Base-by-base conservation (phyloP, 192 early-diverging fungal species). In the Linnemannia exigua region DNA sequence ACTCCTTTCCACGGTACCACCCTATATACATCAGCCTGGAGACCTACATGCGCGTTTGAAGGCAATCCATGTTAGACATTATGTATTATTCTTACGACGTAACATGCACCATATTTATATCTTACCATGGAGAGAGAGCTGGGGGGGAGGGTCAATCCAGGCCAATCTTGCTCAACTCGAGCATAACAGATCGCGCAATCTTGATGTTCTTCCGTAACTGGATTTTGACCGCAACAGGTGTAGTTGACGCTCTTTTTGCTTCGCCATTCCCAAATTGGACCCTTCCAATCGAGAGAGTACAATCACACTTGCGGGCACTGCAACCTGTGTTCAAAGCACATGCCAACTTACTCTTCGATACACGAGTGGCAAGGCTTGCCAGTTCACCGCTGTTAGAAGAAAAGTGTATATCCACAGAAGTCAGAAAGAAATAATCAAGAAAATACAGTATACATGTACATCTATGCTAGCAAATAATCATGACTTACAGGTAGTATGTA, bases 281-380 rank as follows among this genome's bases (percentile, higher is more conserved):
- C 41, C 46, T 50, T 47, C 70, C 70, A 20, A 46, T 37, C 0
- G 70, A 71, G 70, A 71, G 70, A 71, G 46, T 71, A 71, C 70
- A 71, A n/a, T 71, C 70, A 46, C 70, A 50, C 46, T 71, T 71
- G 46, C 70, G 70, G 44, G 70, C 70, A 46, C 70, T 50, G 46
- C 44, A 71, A 25, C 70, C 70, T 71, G 70, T 71, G 70, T 71
- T 71, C 70, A 71, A 71, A 71, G 70, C 70, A 71, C 20, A 71
- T 50, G 70, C 70, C 46, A 71, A 48, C 70, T 71, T 71, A 4
- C 37, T 47, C 46, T 71, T 71, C 20, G 70, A 71, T 9, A 71
- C 70, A 71, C 70, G 70, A 20, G 70, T 50, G 41, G 70, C 46
- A 46, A 28, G 28, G 41, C 70, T 71, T 71, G 70, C 70, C n/a